Base-by-base conservation (phyloP, 2,329 filamentous ascomycete genomes). In the Neonectria punicea region DNA sequence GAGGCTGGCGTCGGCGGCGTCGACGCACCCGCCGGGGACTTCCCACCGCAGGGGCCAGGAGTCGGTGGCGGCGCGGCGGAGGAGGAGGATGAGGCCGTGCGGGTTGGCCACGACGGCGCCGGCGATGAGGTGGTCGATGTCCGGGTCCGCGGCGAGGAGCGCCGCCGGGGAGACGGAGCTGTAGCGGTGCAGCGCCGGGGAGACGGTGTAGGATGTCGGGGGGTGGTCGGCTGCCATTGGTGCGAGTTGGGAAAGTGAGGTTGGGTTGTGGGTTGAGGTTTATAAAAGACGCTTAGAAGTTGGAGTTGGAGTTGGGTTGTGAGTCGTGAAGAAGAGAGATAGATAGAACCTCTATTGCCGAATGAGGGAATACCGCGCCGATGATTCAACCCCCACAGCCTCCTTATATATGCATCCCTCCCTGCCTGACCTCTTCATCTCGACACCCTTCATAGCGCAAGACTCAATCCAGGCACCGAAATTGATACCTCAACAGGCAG, bases 1-100 rank as follows among this genome's bases (percentile, higher is more conserved):
- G 30, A 75, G 44, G 58, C 63, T 61, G 5, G 53, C 54, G 50
- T 75, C 73, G 13, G 55, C 28, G 18, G 64, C 53, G 46, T 74
- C 72, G 22, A 74, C 72, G 53, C 66, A 60, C 2, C 72, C 73
- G 16, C 73, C 73, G 30, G 73, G 73, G 8, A 74, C 66, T 41
- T 74, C 73, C 73, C 73, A 74, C 28, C 65, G 50, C 10, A 73
- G 60, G 53, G 73, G 71, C 73, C 73, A 75, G 10, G 73, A 72
- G 58, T 74, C 73, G 20, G 71, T 71, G 5, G 73, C 58, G 6
- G 73, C 72, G 30, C 73, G 73, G 36, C 73, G 73, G 22, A 74
- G 67, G 25, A 74, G 58, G 9, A 74, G 73, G 14, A 74, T 25
- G 13, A 60, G 66, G n/a, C 69, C 70, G 36, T 46, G 32, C 2